Percentiles rank a stretch among this genome's conserved stretches.
These are phyloP conservation scores for Mycena belliarum DNA, from an alignment of 768 basidiomycete genomes.

Conservation along the genomic window DNA sequence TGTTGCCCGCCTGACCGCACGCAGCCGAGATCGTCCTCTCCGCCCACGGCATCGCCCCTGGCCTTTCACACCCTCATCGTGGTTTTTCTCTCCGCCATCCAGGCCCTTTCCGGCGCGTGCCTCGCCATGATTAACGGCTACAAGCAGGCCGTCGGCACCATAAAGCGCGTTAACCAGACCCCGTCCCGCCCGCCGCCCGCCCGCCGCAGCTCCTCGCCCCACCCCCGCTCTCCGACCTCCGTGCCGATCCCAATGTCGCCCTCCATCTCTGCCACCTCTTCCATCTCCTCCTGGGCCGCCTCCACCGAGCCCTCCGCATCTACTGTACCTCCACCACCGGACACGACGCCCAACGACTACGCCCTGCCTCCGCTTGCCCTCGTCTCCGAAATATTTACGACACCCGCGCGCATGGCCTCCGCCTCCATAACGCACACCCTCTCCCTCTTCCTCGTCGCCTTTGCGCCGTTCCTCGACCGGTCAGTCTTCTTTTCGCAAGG, in stretches of 20 bases:
- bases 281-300: conserved; percentile 15
- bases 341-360: conserved; percentile 33
- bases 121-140: conserved; percentile 69
- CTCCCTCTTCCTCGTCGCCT: conserved; percentile 46
- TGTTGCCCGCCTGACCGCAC: conserved; percentile 14
- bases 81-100: conserved; percentile 72
- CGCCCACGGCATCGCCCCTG: conserved; percentile 29
- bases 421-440: conserved; percentile 46
- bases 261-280: conserved; percentile 20
- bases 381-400: conserved; percentile 50
- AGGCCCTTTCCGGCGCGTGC: conserved; percentile 67
- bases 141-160: conserved; percentile 62
- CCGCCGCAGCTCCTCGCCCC: conserved; percentile 15
- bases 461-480: conserved; percentile 62
- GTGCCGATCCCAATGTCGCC: conserved; percentile 7
- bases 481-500: conserved; percentile 29
- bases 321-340: background rate
- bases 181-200: conserved; percentile 3
- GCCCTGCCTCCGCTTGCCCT: conserved; percentile 45
- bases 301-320: conserved; percentile 17
- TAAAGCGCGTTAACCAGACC: conserved; percentile 63
- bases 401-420: conserved; percentile 50
- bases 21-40: conserved; percentile 28
- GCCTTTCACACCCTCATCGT: conserved; percentile 56
- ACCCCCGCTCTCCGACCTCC: conserved; percentile 15